Evolutionary conservation across 306 rosid species (phyloP).

Genomic region (Datisca glomerata): DNA sequence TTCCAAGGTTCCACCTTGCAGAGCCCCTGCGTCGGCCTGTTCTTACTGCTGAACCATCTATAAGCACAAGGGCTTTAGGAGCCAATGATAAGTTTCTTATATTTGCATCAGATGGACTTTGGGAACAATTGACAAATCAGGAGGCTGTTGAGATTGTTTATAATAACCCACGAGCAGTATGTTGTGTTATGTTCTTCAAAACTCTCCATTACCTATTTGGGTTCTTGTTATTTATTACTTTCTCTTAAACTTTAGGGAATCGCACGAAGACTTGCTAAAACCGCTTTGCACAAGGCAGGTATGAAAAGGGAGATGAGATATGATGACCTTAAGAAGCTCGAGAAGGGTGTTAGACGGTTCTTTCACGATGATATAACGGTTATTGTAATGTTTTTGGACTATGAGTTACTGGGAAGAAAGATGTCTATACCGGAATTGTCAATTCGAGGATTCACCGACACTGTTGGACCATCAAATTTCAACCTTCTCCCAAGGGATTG

Average conservation of each 20-base stretch:
- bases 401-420: constrained; percentile 34
- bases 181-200: constrained; percentile 5
- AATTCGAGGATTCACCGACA: constrained; percentile 53
- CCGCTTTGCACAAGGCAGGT: constrained; percentile 60
- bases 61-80: constrained; percentile 44
- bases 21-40: constrained; percentile 71
- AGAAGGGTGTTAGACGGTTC: constrained; percentile 52
- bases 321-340: constrained; percentile 56
- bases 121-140: constrained; percentile 76
- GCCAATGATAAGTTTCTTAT: constrained; percentile 61
- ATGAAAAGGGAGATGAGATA: constrained; percentile 62
- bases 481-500: constrained; percentile 26
- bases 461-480: constrained; percentile 63
- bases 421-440: constrained; percentile 49
- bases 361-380: constrained; percentile 78
- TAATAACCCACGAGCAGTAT: constrained; percentile 51
- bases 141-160: constrained; percentile 69
- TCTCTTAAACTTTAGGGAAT: constrained; percentile 42
- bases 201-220: neutral
- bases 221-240: neutral
- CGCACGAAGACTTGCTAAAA: constrained; percentile 54
- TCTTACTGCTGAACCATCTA: constrained; percentile 68
- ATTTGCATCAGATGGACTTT: constrained; percentile 90
- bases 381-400: constrained; percentile 66
- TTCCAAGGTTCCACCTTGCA: constrained; percentile 57